These are phyloP conservation scores for Triangularia verruculosa DNA, from an alignment of 2,329 filamentous ascomycete genomes.

Conservation along the genomic window DNA sequence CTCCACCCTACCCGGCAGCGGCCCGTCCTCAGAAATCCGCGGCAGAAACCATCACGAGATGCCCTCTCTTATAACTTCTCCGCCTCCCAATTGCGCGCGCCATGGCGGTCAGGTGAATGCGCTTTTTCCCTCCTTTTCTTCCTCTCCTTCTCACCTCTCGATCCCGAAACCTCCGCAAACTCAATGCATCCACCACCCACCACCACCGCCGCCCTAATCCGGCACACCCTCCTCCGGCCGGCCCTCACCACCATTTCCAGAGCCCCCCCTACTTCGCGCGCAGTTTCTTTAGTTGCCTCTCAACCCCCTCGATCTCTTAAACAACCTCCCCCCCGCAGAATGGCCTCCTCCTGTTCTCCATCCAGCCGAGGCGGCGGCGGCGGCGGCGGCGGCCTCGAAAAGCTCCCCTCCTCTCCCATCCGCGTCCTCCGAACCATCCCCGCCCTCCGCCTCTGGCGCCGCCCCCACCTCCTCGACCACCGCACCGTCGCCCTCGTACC, in stretches of 20 bases:
- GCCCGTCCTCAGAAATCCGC: constrained; percentile 45
- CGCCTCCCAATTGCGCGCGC: background rate
- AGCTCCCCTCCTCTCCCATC: constrained; percentile 57
- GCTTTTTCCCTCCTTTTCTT: background rate
- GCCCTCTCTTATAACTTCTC: constrained; percentile 14
- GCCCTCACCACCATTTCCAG: background rate
- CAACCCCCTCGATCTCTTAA: background rate
- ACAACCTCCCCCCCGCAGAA: constrained; percentile 28
- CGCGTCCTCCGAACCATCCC: constrained; percentile 73
- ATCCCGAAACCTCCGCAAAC: background rate
- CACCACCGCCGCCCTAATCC: background rate
- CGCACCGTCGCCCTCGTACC: constrained; percentile 83
- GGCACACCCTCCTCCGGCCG: background rate
- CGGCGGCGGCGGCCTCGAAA: constrained; percentile 35
- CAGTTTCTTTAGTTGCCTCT: background rate
- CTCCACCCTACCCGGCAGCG: background rate
- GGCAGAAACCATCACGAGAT: constrained; percentile 48
- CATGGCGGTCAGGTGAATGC: background rate
- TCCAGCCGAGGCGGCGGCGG: constrained; percentile 22
- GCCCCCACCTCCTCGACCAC: constrained; percentile 61
- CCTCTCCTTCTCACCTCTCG: background rate
- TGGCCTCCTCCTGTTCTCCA: constrained; percentile 29
- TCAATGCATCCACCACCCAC: background rate
- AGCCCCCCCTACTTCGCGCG: background rate
- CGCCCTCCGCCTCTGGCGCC: constrained; percentile 67